Evolutionary conservation across 2,329 filamentous ascomycete species (phyloP).

Genomic region (Pseudonectria buxi): DNA sequence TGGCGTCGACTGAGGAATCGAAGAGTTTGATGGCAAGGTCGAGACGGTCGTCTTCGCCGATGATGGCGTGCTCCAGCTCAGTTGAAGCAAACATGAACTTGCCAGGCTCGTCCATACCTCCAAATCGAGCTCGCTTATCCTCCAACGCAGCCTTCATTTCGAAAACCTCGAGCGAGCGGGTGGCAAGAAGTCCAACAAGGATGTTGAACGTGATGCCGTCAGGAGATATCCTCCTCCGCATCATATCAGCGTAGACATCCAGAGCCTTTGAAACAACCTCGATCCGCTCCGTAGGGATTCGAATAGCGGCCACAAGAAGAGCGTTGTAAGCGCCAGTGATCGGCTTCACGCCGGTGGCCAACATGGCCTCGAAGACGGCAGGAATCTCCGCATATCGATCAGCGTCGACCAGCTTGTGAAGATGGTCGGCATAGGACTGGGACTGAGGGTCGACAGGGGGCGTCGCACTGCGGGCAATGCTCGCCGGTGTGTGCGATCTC

Average conservation of each 20-base stretch:
- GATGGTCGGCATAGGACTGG: slow-evolving; percentile 67
- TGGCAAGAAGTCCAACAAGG: slow-evolving; percentile 74
- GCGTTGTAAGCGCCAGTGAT: slow-evolving; percentile 87
- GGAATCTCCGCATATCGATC: slow-evolving; percentile 83
- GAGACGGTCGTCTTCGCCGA: slow-evolving; percentile 81
- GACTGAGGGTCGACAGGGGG: slow-evolving; percentile 58
- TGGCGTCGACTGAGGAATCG: slow-evolving; percentile 60
- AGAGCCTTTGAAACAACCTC: slow-evolving; percentile 86
- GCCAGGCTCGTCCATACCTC: slow-evolving; percentile 74
- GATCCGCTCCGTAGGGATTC: slow-evolving; percentile 69
- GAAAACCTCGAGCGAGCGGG: slow-evolving; percentile 71
- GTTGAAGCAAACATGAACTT: slow-evolving; percentile 86
- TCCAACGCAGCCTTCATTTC: slow-evolving; percentile 67
- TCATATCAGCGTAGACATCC: slow-evolving; percentile 95
- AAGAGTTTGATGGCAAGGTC: slow-evolving; percentile 82
- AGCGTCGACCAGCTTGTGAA: slow-evolving; percentile 64
- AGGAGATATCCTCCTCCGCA: slow-evolving; percentile 73
- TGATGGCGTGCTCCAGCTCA: slow-evolving; percentile 78
- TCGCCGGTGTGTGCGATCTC: slow-evolving; percentile 36
- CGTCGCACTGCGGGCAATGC: slow-evolving; percentile 50
- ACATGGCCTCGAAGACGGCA: slow-evolving; percentile 81
- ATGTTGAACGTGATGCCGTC: slow-evolving; percentile 84
- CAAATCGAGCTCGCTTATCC: slow-evolving; percentile 75
- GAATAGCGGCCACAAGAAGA: slow-evolving; percentile 75
- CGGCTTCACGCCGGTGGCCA: slow-evolving; percentile 74